phyloP scores from a whole-genome alignment of 306 rosid genomes.

The Benincasa hispida region DNA sequence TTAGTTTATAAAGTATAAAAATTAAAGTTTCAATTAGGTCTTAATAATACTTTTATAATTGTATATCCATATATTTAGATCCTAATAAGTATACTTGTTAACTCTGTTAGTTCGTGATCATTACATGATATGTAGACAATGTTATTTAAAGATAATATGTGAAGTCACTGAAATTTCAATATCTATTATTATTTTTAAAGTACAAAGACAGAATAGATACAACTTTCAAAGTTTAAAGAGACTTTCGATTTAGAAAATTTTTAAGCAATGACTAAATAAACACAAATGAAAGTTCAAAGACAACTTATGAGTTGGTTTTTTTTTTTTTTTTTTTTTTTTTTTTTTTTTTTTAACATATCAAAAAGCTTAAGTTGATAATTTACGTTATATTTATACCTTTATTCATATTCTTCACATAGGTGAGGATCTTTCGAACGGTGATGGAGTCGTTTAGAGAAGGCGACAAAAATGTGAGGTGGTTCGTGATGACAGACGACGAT shows the following conservation, averaged over 20 bases:
- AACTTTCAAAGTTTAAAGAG: neutral
- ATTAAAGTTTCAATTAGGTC: neutral
- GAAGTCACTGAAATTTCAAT: too few species aligned
- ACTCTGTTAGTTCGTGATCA: too few species aligned
- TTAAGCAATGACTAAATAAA: too few species aligned
- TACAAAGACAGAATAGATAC: neutral
- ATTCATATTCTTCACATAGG: neutral
- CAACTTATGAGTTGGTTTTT: too few species aligned
- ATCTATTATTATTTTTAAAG: neutral
- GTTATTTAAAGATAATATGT: too few species aligned
- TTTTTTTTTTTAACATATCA: neutral
- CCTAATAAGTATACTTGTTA: neutral
- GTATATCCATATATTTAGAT: too few species aligned
- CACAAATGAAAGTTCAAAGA: too few species aligned
- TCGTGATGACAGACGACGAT: conserved; percentile 38
- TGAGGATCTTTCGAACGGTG: conserved; percentile 18
- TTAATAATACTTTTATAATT: too few species aligned
- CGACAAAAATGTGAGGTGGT: conserved; percentile 32
- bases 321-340: too few species aligned
- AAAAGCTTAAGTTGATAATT: neutral
- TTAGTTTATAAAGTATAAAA: neutral
- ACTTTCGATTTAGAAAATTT: too few species aligned
- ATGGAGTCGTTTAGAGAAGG: conserved; percentile 23
- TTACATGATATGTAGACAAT: too few species aligned
- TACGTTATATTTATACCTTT: neutral